Conservation (phyloP, 2,329 filamentous ascomycete species). For the Graphiopsis chlorocephala region DNA sequence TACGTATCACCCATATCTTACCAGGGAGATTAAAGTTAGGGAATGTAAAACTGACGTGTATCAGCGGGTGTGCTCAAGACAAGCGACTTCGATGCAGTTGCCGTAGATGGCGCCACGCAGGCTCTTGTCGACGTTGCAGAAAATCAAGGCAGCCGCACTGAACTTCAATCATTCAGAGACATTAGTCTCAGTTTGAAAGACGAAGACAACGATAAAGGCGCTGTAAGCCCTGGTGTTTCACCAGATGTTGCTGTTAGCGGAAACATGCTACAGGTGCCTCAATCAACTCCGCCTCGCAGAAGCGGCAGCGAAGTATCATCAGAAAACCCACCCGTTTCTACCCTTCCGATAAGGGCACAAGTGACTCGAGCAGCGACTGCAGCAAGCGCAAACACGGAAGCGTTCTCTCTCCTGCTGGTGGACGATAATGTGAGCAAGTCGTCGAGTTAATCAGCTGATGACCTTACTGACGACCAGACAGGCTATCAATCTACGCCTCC, state of each 20-base stretch:
- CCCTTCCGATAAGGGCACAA: background rate
- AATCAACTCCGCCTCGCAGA: background rate
- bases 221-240: background rate
- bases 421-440: slow-evolving; percentile 33
- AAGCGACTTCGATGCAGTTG: background rate
- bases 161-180: background rate
- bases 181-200: background rate
- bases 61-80: background rate
- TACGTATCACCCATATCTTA: background rate
- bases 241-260: background rate
- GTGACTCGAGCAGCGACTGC: background rate
- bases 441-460: background rate
- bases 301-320: background rate
- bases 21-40: background rate
- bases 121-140: background rate
- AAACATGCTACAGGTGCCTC: background rate
- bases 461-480: slow-evolving; percentile 1
- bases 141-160: background rate
- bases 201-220: background rate
- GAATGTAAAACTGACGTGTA: background rate
- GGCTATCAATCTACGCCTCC: slow-evolving; percentile 34
- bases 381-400: background rate
- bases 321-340: background rate
- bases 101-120: background rate
- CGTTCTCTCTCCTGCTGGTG: slow-evolving; percentile 31